These are phyloP conservation scores for Phytophthora idaei DNA, from an alignment of 352 stramenopile genomes.

Conservation along the genomic window DNA sequence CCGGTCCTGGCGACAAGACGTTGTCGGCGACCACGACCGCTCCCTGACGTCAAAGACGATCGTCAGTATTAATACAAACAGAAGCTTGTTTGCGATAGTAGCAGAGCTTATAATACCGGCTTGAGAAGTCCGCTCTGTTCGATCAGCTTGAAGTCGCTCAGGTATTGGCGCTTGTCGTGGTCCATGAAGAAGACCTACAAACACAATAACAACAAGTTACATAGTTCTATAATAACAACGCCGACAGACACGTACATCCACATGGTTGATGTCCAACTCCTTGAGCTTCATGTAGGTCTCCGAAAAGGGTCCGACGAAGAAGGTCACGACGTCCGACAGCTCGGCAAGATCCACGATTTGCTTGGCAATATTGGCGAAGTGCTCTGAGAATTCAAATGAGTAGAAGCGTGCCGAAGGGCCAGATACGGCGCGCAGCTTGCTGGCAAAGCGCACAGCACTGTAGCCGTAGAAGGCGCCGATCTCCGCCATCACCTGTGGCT, in stretches of 20 bases:
- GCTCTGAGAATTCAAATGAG: slow-evolving; percentile 49
- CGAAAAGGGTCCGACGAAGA: slow-evolving; percentile 37
- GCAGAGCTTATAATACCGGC: slow-evolving; percentile 7
- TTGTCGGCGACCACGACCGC: slow-evolving; percentile 45
- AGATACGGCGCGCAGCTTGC: slow-evolving; percentile 22
- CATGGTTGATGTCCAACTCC: slow-evolving; percentile 25
- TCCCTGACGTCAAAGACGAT: slow-evolving; percentile 15
- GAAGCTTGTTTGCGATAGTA: no score
- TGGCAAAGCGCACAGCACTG: slow-evolving; percentile 52
- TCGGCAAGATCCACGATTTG: slow-evolving; percentile 35
- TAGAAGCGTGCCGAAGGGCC: slow-evolving; percentile 38
- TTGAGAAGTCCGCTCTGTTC: slow-evolving; percentile 36
- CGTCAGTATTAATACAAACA: background rate
- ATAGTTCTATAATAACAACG: background rate
- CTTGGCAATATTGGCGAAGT: slow-evolving; percentile 38
- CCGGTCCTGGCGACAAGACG: slow-evolving; percentile 32
- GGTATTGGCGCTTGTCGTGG: slow-evolving; percentile 37
- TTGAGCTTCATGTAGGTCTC: slow-evolving; percentile 38
- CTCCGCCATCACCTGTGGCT: slow-evolving; percentile 49
- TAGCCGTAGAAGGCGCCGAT: slow-evolving; percentile 54
- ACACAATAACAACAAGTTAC: slow-evolving; percentile 1
- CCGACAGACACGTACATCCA: slow-evolving; percentile 27
- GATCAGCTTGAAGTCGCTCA: slow-evolving; percentile 39
- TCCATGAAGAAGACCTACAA: slow-evolving; percentile 45
- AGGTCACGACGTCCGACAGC: slow-evolving; percentile 36